phyloP scores from a whole-genome alignment of 1,139 yeast genomes.

The Pichia sorboxylosa region DNA sequence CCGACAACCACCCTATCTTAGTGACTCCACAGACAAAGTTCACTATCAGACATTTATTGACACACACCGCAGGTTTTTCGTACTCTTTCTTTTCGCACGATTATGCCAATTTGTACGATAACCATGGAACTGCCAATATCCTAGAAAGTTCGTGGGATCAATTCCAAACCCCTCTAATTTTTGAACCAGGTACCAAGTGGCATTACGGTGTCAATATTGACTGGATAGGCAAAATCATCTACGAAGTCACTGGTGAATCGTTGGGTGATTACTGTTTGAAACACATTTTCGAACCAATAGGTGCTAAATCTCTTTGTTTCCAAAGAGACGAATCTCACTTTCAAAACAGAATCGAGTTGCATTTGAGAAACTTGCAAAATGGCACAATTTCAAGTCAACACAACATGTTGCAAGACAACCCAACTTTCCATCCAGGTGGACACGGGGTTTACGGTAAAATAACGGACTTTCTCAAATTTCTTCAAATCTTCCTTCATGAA shows the following conservation, averaged over 20 bases:
- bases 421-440: conserved; percentile 9
- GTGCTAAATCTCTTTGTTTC: conserved; percentile 6
- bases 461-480: conserved; percentile 6
- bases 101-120: conserved; percentile 3
- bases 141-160: conserved; percentile 5
- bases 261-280: conserved; percentile 6
- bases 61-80: conserved; percentile 8
- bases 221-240: conserved; percentile 7
- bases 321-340: neutral
- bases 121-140: conserved; percentile 1
- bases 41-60: conserved; percentile 7
- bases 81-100: conserved; percentile 6
- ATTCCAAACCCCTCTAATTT: conserved; percentile 6
- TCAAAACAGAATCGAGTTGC: conserved; percentile 2
- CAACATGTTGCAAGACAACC: neutral
- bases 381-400: neutral
- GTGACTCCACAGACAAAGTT: conserved; percentile 1
- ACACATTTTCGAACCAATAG: conserved; percentile 5
- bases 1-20: conserved; percentile 2
- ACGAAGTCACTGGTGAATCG: conserved; percentile 4
- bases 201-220: conserved; percentile 8
- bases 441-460: conserved; percentile 8
- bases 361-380: conserved; percentile 1
- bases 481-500: conserved; percentile 8
- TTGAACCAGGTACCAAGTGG: conserved; percentile 9